A percentile compares a stretch with the other conserved stretches of the same genome.
Evolutionary conservation across 2,329 filamentous ascomycete genomes (phyloP).

Genomic region (Colletotrichum euphorbiae): DNA sequence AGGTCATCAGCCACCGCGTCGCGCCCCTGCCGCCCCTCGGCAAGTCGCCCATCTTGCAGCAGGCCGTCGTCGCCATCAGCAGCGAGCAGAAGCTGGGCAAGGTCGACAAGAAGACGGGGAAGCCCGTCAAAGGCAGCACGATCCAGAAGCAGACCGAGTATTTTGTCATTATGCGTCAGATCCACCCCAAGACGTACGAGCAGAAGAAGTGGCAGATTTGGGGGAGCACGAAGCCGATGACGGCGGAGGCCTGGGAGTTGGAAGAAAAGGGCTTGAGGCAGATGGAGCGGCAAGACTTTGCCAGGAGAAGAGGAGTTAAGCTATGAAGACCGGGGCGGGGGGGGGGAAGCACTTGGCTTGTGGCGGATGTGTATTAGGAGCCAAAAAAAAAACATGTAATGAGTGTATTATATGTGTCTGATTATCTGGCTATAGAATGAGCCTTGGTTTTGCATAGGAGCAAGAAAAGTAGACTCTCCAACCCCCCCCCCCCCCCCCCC

Average conservation of each 20-base stretch:
- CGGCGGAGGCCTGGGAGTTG: conserved; percentile 53
- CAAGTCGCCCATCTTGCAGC: conserved; percentile 57
- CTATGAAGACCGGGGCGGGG: neutral
- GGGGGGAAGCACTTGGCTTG: neutral
- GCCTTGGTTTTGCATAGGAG: conserved; percentile 22
- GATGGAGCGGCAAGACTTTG: conserved; percentile 42
- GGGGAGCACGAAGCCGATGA: conserved; percentile 70
- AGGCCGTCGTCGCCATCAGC: conserved; percentile 70
- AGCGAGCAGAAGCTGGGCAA: conserved; percentile 66
- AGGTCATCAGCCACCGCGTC: conserved; percentile 67
- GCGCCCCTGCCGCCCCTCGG: conserved; percentile 56
- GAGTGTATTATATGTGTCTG: conserved; percentile 37
- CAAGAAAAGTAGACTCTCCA: conserved; percentile 20
- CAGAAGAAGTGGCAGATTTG: conserved; percentile 71
- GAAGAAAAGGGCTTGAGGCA: conserved; percentile 51
- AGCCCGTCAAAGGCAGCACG: conserved; percentile 54
- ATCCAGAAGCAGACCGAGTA: conserved; percentile 71
- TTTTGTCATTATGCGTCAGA: conserved; percentile 66
- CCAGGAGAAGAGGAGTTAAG: conserved; percentile 5
- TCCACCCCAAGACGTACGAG: conserved; percentile 60
- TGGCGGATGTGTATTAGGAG: conserved; percentile 35
- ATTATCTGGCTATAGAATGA: conserved; percentile 30
- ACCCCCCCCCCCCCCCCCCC: no score
- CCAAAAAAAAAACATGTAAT: conserved; percentile 41
- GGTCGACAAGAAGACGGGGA: conserved; percentile 51